Base-by-base conservation (phyloP, 805 yeast species). In the Kazachstania africana region DNA sequence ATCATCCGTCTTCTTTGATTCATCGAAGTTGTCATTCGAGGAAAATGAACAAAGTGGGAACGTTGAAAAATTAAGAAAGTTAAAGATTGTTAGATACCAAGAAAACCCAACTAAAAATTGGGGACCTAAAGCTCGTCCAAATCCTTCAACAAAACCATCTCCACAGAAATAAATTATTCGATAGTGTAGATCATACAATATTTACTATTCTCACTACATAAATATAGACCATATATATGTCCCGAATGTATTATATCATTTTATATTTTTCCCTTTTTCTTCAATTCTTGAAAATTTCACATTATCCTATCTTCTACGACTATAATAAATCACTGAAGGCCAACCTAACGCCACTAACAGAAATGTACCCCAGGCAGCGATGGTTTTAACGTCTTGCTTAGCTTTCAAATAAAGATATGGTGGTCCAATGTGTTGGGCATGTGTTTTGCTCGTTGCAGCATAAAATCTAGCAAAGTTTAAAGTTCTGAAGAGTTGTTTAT, bases 101-200 rank as follows among this genome's bases (percentile, higher is more conserved):
- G 85, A 76, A 49, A 88, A 87, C 49, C 99, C 99, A 12, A 70
- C 84, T 1, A 82, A 81, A 52, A 78, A 82, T 53, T 91, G 99
- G 99, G 99, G 99, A 1, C 99, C 97, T 23, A 83, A 80, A 60
- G 74, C 95, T 3, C 75, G 79, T 48, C 93, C 94, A 32, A 39
- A 38, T 28, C 26, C 40, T 17, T 39, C 42, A 16, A 33, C 31
- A 27, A n/a, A n/a, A n/a, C n/a, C n/a, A n/a, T n/a, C n/a, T n/a
- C n/a, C n/a, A n/a, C n/a, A n/a, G n/a, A n/a, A n/a, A n/a, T n/a
- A n/a, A n/a, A n/a, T n/a, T n/a, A n/a, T n/a, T n/a, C n/a, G n/a
- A n/a, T n/a, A n/a, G n/a, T n/a, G n/a, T n/a, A n/a, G n/a, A n/a
- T n/a, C n/a, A n/a, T n/a, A n/a, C n/a, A n/a, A n/a, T n/a, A n/a